Conservation (phyloP, 2,329 filamentous ascomycete species). For the Mycocentrospora acerina region DNA sequence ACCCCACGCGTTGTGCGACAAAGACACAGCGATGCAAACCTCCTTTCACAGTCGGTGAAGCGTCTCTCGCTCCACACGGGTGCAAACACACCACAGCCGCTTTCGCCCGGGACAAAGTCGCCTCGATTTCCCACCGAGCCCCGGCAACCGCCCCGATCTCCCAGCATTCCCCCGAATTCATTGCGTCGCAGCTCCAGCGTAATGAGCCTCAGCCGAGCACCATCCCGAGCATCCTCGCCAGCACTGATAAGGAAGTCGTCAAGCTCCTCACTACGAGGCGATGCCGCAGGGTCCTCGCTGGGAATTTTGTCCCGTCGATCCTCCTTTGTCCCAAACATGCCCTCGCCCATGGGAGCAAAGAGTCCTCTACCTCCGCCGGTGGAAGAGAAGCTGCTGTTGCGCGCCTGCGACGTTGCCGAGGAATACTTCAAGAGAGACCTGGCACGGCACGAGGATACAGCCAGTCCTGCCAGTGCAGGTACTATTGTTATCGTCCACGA, state of each 20-base stretch:
- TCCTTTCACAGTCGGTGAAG: slow-evolving; percentile 36
- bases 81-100: slow-evolving; percentile 26
- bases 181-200: slow-evolving; percentile 48
- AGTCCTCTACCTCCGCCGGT: slow-evolving; percentile 43
- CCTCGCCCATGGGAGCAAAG: slow-evolving; percentile 42
- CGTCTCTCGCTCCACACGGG: slow-evolving; percentile 41
- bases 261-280: slow-evolving; percentile 46
- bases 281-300: slow-evolving; percentile 40
- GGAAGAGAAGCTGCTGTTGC: slow-evolving; percentile 46
- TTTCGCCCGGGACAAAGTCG: slow-evolving; percentile 32
- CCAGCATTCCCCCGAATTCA: slow-evolving; percentile 28
- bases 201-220: slow-evolving; percentile 43
- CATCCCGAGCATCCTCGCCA: slow-evolving; percentile 42
- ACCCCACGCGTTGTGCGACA: slow-evolving; percentile 19
- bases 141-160: slow-evolving; percentile 30
- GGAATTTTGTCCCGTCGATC: slow-evolving; percentile 44
- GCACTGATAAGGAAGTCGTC: slow-evolving; percentile 47
- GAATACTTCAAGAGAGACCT: slow-evolving; percentile 72
- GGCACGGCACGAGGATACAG: slow-evolving; percentile 56
- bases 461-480: slow-evolving; percentile 48
- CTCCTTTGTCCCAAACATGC: slow-evolving; percentile 46
- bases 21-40: slow-evolving; percentile 41
- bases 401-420: slow-evolving; percentile 62
- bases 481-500: slow-evolving; percentile 88
- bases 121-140: slow-evolving; percentile 21